phyloP scores from a whole-genome alignment of 2,329 filamentous ascomycete genomes.

The Neonectria hederae region DNA sequence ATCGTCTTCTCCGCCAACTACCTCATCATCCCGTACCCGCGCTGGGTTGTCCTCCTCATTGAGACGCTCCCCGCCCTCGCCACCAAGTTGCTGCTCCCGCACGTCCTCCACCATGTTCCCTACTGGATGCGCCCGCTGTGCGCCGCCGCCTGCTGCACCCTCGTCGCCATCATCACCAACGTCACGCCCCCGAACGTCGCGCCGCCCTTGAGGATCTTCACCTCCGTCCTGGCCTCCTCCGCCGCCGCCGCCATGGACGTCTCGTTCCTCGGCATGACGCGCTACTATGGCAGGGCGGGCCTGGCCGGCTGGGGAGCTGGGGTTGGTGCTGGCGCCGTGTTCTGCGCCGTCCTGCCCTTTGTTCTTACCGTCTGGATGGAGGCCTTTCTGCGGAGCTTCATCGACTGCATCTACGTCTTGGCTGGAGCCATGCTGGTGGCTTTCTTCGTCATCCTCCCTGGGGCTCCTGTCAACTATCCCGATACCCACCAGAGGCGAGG shows the following conservation, averaged over 20 bases:
- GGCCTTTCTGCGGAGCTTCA: slow-evolving; percentile 41
- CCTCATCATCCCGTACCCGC: slow-evolving; percentile 48
- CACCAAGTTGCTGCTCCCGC: slow-evolving; percentile 43
- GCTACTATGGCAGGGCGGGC: slow-evolving; percentile 43
- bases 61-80: slow-evolving; percentile 44
- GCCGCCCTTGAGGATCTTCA: slow-evolving; percentile 43
- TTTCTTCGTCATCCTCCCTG: slow-evolving; percentile 44
- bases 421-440: slow-evolving; percentile 41
- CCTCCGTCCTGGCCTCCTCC: slow-evolving; percentile 43
- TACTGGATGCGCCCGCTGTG: slow-evolving; percentile 43
- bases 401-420: slow-evolving; percentile 42
- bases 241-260: slow-evolving; percentile 46
- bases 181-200: slow-evolving; percentile 47
- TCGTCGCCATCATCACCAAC: slow-evolving; percentile 41
- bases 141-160: slow-evolving; percentile 42
- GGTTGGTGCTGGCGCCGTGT: slow-evolving; percentile 43
- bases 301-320: slow-evolving; percentile 50
- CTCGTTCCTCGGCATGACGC: slow-evolving; percentile 44
- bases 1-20: slow-evolving; percentile 48
- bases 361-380: slow-evolving; percentile 42
- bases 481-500: slow-evolving; percentile 11
- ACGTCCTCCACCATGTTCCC: slow-evolving; percentile 41
- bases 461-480: slow-evolving; percentile 36
- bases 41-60: slow-evolving; percentile 45
- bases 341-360: slow-evolving; percentile 44